Evolutionary conservation across 179 eudicot species (phyloP).

Genomic region (Heliamphora pulchella): DNA sequence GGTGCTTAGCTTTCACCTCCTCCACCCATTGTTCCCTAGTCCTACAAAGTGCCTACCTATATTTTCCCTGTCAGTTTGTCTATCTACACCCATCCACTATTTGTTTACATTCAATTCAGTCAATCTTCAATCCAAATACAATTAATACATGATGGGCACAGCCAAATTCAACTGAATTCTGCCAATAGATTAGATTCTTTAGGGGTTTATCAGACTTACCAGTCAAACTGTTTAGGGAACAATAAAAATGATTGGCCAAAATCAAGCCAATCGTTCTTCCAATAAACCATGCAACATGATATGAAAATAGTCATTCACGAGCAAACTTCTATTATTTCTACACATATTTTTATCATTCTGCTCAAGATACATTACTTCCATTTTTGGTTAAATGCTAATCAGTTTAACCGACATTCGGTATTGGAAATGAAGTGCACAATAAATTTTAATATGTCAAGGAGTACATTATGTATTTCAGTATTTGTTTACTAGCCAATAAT

Average conservation of each 20-base stretch:
- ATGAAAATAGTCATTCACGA: background rate
- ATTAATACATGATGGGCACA: background rate
- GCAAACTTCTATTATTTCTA: background rate
- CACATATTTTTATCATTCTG: background rate
- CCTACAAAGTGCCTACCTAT: too few relatives aligned
- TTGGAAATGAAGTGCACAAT: background rate
- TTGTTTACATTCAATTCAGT: background rate
- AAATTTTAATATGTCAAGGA: background rate
- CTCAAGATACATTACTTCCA: background rate
- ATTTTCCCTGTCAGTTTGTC: too few relatives aligned
- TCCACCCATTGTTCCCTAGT: too few relatives aligned
- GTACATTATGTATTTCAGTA: background rate
- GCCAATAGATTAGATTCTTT: background rate
- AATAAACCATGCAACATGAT: background rate
- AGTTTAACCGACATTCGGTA: background rate
- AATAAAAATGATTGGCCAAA: background rate
- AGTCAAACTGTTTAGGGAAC: background rate
- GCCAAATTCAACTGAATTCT: background rate
- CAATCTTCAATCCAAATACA: background rate
- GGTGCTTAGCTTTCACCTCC: too few relatives aligned
- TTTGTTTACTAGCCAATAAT: too few relatives aligned
- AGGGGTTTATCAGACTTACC: background rate
- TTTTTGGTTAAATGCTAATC: background rate
- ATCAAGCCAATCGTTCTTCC: slow-evolving; percentile 6
- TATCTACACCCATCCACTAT: too few relatives aligned